Conservation (phyloP, 1,284 basidiomycete species). For the Cutaneotrichosporon cavernicola region DNA sequence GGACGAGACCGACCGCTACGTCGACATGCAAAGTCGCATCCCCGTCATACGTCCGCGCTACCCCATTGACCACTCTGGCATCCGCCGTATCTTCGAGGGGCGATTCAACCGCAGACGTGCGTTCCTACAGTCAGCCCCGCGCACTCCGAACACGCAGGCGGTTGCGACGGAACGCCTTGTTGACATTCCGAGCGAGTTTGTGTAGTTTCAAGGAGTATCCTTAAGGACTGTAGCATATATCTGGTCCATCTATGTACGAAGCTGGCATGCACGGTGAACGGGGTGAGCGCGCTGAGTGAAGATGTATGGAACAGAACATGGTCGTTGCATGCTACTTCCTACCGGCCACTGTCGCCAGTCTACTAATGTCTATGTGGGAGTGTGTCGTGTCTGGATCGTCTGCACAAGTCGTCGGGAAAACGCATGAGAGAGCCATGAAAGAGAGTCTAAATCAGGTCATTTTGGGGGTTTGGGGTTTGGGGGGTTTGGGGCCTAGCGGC, state of each 20-base stretch:
- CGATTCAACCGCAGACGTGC: slow-evolving; percentile 19
- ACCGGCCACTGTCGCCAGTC: background rate
- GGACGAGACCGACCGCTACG: slow-evolving; percentile 50
- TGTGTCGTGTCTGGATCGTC: background rate
- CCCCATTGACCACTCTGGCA: slow-evolving; percentile 18
- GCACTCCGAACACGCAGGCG: background rate
- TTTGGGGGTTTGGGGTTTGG: no score
- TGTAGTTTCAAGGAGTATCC: background rate
- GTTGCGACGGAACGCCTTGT: background rate
- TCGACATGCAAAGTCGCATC: slow-evolving; percentile 44
- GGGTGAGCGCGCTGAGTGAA: no score
- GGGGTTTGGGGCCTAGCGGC: background rate
- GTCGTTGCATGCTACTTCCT: background rate
- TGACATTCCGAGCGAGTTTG: slow-evolving; percentile 3
- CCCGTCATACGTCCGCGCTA: slow-evolving; percentile 19
- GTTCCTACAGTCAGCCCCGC: background rate
- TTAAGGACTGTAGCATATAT: no score
- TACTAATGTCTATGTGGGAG: background rate
- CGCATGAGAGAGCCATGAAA: background rate
- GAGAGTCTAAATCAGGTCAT: no score
- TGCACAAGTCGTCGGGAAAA: background rate
- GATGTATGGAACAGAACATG: background rate
- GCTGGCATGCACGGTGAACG: no score
- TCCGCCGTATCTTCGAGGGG: slow-evolving; percentile 45
- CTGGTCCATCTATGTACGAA: no score